Evolutionary conservation across 2,329 filamentous ascomycete species (phyloP).

Genomic region (Albophoma yamanashiensis): DNA sequence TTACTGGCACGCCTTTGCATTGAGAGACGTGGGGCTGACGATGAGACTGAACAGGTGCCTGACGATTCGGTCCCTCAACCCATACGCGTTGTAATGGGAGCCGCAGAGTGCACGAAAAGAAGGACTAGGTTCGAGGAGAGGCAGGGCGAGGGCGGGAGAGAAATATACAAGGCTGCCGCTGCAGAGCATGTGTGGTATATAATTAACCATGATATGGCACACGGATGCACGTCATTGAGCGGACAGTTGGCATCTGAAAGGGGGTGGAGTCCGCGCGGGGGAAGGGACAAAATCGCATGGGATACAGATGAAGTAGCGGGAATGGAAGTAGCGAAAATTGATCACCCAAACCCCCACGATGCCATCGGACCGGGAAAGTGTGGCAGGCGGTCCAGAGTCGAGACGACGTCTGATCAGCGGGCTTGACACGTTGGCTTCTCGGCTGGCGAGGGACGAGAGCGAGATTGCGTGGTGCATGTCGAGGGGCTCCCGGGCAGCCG

Average conservation of each 20-base stretch:
- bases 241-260: neutral
- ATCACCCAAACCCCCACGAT: neutral
- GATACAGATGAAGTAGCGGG: slow-evolving; percentile 6
- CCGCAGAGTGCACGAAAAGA: slow-evolving; percentile 3
- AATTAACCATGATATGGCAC: slow-evolving; percentile 7
- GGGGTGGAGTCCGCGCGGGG: neutral
- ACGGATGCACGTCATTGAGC: slow-evolving; percentile 3
- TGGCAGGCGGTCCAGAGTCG: neutral
- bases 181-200: slow-evolving; percentile 9
- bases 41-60: slow-evolving; percentile 46
- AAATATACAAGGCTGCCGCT: neutral
- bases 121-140: neutral
- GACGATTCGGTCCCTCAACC: slow-evolving; percentile 76
- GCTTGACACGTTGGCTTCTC: neutral
- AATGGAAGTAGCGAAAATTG: slow-evolving; percentile 8
- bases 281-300: slow-evolving; percentile 2
- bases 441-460: neutral
- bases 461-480: neutral
- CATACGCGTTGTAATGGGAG: slow-evolving; percentile 49
- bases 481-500: neutral
- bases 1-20: slow-evolving; percentile 19
- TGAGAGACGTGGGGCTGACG: slow-evolving; percentile 11
- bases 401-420: neutral
- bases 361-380: neutral
- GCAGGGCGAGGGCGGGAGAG: neutral